phyloP scores from a whole-genome alignment of 192 early-diverging fungal species.

The Backusella tuberculispora region DNA sequence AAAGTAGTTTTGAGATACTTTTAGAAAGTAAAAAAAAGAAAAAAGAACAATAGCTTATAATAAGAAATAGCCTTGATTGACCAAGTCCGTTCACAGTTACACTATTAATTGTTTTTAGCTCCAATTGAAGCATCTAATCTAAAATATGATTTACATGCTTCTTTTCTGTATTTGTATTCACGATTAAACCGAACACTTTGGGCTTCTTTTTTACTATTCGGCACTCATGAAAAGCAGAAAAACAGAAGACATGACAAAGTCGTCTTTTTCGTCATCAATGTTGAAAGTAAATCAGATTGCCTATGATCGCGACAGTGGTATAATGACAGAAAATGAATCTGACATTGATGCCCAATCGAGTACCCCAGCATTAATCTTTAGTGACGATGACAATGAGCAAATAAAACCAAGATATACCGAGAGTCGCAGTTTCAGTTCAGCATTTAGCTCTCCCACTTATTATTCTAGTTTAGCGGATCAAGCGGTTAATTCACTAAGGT shows the following conservation, averaged over 20 bases:
- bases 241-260: not conserved
- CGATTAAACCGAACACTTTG: not conserved
- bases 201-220: not conserved
- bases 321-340: constrained; percentile 24
- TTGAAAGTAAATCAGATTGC: not conserved
- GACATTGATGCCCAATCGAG: constrained; percentile 6
- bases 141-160: constrained; percentile 1
- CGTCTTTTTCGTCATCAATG: not conserved
- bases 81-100: constrained; percentile 16
- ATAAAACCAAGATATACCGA: not conserved
- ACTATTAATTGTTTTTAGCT: constrained; percentile 14
- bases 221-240: not conserved
- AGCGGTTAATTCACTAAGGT: constrained; percentile 42
- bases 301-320: constrained; percentile 31
- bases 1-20: not conserved
- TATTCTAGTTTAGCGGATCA: constrained; percentile 46
- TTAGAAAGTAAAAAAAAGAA: not conserved
- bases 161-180: constrained; percentile 8
- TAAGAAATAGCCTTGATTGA: not conserved
- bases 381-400: constrained; percentile 25
- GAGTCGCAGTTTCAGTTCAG: not conserved
- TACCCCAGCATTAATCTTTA: constrained; percentile 14
- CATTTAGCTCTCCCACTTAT: constrained; percentile 1
- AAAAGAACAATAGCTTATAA: not conserved
- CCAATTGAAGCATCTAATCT: constrained; percentile 8